Conservation (phyloP, 1,284 basidiomycete genomes). For the Prillingera fragicola region DNA sequence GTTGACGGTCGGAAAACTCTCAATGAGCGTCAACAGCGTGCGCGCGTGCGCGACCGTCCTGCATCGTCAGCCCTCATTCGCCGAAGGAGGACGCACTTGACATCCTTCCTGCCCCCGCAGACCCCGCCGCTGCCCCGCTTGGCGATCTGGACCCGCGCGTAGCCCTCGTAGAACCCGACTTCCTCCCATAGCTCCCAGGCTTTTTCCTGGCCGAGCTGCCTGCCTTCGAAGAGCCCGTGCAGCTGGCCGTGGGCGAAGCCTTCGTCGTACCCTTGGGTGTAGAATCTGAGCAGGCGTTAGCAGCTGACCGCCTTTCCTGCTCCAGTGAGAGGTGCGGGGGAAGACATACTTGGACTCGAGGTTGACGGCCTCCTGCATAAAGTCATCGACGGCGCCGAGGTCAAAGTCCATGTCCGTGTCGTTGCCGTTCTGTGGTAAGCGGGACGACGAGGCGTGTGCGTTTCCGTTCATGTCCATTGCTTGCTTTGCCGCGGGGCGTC, state of each 20-base stretch:
- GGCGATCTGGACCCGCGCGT: conserved; percentile 64
- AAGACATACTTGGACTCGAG: conserved; percentile 15
- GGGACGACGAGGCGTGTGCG: neutral
- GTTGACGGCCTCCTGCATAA: conserved; percentile 13
- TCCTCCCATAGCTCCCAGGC: conserved; percentile 97
- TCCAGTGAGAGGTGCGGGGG: neutral
- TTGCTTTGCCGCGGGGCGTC: too few relatives aligned
- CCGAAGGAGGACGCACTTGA: conserved; percentile 22
- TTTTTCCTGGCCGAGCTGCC: conserved; percentile 83
- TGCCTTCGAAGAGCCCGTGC: conserved; percentile 85
- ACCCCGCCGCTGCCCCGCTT: conserved; percentile 27
- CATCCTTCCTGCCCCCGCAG: too few relatives aligned
- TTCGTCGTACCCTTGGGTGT: conserved; percentile 66
- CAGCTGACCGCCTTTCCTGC: too few relatives aligned
- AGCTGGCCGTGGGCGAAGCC: conserved; percentile 79
- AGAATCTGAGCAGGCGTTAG: conserved; percentile 60
- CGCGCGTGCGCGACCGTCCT: conserved; percentile 61
- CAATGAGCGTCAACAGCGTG: conserved; percentile 64
- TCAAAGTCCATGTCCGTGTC: conserved; percentile 9
- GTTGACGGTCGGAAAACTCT: conserved; percentile 70
- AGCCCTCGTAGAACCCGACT: conserved; percentile 84
- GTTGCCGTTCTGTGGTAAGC: neutral
- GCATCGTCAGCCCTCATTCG: conserved; percentile 7
- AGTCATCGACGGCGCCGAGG: conserved; percentile 6
- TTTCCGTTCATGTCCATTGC: too few relatives aligned